Evolutionary conservation across 2,329 filamentous ascomycete genomes (phyloP).

Genomic region (Hypoxylon sp.): DNA sequence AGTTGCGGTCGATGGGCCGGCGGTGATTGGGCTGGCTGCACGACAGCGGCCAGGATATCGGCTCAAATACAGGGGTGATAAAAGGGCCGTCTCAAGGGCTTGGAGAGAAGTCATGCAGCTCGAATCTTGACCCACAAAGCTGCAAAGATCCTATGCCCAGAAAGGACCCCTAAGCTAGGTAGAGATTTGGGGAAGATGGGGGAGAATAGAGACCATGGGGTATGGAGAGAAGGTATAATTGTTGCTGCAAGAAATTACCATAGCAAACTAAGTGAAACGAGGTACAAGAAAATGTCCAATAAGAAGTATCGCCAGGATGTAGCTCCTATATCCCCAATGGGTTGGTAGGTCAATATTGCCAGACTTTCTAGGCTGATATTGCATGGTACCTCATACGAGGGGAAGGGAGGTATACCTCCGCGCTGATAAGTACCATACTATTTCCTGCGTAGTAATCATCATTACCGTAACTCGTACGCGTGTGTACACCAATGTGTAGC

Average conservation of each 20-base stretch:
- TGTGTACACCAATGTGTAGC: too few relatives aligned
- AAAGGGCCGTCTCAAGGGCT: constrained; percentile 45
- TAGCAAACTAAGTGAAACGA: too few relatives aligned
- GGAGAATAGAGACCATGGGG: constrained; percentile 27
- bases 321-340: constrained; percentile 11
- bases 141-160: constrained; percentile 32
- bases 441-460: constrained; percentile 12
- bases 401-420: constrained; percentile 1
- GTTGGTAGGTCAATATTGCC: constrained; percentile 10
- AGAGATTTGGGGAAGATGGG: constrained; percentile 41
- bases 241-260: too few relatives aligned
- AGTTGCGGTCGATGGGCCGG: constrained; percentile 28
- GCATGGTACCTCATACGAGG: constrained; percentile 15
- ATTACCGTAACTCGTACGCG: constrained; percentile 6
- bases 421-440: constrained; percentile 7
- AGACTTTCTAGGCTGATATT: constrained; percentile 10
- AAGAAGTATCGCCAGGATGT: constrained; percentile 5
- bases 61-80: constrained; percentile 41
- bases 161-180: constrained; percentile 35
- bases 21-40: constrained; percentile 42
- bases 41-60: constrained; percentile 37
- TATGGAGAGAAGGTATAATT: too few relatives aligned
- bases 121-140: constrained; percentile 32
- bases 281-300: too few relatives aligned
- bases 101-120: constrained; percentile 37